These are phyloP conservation scores for Babjeviella inositovora DNA, from an alignment of 805 yeast species.

Conservation along the genomic window DNA sequence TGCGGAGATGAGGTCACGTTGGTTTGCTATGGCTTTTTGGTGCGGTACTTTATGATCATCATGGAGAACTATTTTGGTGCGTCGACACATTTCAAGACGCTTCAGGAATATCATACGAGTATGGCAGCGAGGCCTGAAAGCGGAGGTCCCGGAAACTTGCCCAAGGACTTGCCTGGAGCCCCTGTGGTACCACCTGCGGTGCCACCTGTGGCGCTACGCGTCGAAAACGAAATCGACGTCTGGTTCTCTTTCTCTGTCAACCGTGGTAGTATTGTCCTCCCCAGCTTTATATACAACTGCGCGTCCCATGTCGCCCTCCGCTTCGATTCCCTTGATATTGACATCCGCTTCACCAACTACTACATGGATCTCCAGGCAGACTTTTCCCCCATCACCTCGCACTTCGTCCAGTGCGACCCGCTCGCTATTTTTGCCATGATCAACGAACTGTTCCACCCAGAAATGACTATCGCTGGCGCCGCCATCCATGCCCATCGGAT, in stretches of 20 bases:
- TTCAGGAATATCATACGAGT: slow-evolving; percentile 58
- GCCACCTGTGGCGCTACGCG: slow-evolving; percentile 23
- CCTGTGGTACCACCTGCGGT: too few species aligned
- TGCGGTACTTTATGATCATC: slow-evolving; percentile 59
- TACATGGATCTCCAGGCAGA: slow-evolving; percentile 87
- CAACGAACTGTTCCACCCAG: slow-evolving; percentile 12
- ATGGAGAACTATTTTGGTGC: slow-evolving; percentile 90
- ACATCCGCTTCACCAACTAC: slow-evolving; percentile 75
- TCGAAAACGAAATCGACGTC: slow-evolving; percentile 65
- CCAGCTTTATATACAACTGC: slow-evolving; percentile 54
- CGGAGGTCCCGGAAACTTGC: too few species aligned
- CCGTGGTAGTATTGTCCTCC: slow-evolving; percentile 59
- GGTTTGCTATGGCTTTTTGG: slow-evolving; percentile 63
- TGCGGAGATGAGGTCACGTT: slow-evolving; percentile 52
- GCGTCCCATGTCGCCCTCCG: slow-evolving; percentile 42
- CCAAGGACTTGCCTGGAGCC: too few species aligned
- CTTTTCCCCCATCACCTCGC: slow-evolving; percentile 32
- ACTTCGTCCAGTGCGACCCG: slow-evolving; percentile 4
- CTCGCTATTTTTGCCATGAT: slow-evolving; percentile 4
- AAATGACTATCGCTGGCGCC: slow-evolving; percentile 40
- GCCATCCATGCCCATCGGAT: slow-evolving; percentile 75
- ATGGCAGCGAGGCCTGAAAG: too few species aligned
- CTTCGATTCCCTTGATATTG: slow-evolving; percentile 56
- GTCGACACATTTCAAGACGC: slow-evolving; percentile 63
- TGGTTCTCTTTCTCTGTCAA: slow-evolving; percentile 55